Conservation (phyloP, 805 yeast species). For the Ogataea wickerhamii region DNA sequence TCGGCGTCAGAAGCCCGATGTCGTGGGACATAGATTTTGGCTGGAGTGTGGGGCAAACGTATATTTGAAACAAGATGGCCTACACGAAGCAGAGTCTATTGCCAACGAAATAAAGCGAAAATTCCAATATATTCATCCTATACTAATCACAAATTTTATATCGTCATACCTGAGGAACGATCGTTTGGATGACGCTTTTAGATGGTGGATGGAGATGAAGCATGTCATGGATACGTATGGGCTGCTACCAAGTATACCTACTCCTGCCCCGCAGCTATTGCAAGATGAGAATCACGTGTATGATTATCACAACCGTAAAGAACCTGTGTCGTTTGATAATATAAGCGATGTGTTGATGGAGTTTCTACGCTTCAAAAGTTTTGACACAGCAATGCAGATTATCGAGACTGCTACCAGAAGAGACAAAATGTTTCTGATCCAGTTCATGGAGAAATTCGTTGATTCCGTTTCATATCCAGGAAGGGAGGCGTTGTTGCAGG, state of each 20-base stretch:
- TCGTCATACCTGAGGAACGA: constrained; percentile 29
- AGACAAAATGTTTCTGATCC: constrained; percentile 21
- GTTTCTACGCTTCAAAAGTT: constrained; percentile 19
- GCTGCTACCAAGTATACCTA: constrained; percentile 17
- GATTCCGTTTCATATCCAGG: constrained; percentile 19
- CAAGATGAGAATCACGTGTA: constrained; percentile 22
- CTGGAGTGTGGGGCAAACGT: constrained; percentile 45
- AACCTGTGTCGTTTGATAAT: constrained; percentile 25
- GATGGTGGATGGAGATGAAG: constrained; percentile 33
- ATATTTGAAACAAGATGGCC: constrained; percentile 32
- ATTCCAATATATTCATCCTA: constrained; percentile 36
- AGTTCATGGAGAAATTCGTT: constrained; percentile 17
- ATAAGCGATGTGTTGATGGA: constrained; percentile 24
- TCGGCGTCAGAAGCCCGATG: constrained; percentile 33
- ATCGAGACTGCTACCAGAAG: constrained; percentile 19
- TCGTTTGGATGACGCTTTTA: constrained; percentile 26
- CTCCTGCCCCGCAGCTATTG: constrained; percentile 21
- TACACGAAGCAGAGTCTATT: constrained; percentile 36
- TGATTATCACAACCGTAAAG: constrained; percentile 28
- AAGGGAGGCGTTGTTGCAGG: constrained; percentile 22
- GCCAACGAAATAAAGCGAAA: constrained; percentile 27
- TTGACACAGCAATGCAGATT: constrained; percentile 21
- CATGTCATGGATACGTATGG: constrained; percentile 25
- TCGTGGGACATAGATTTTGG: constrained; percentile 47
- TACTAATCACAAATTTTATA: constrained; percentile 35